Evolutionary conservation across 2,329 filamentous ascomycete species (phyloP).

Genomic region (Monosporascus sp.): DNA sequence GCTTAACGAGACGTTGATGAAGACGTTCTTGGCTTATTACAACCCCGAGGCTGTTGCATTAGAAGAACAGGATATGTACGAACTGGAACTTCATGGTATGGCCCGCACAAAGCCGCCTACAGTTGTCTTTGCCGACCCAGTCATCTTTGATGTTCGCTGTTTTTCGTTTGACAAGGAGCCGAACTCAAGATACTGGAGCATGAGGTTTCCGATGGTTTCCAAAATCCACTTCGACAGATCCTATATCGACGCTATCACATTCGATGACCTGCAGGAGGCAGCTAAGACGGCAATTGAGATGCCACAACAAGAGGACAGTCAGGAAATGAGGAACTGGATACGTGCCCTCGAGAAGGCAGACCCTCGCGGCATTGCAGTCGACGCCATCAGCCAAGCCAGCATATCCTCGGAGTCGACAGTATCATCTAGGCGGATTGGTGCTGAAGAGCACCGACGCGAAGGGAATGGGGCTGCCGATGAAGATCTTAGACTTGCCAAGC

Average conservation of each 20-base stretch:
- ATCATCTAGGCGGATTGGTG: conserved; percentile 6
- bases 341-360: conserved; percentile 53
- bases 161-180: conserved; percentile 71
- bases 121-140: conserved; percentile 60
- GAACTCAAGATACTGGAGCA: conserved; percentile 64
- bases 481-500: neutral
- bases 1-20: conserved; percentile 46
- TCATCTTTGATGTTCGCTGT: conserved; percentile 75
- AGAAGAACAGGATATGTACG: conserved; percentile 34
- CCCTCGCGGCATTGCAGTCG: conserved; percentile 35
- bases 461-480: neutral
- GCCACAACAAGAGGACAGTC: conserved; percentile 46
- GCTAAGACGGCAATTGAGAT: conserved; percentile 51
- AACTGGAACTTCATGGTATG: conserved; percentile 41
- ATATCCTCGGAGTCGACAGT: conserved; percentile 27
- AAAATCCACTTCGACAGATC: conserved; percentile 75
- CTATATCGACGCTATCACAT: conserved; percentile 62
- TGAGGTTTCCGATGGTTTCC: conserved; percentile 69
- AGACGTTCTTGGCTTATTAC: conserved; percentile 42
- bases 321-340: conserved; percentile 58
- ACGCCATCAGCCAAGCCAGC: conserved; percentile 38
- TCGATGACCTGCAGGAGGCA: conserved; percentile 63
- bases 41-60: conserved; percentile 36
- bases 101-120: conserved; percentile 37
- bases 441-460: neutral